Evolutionary conservation across 768 basidiomycete genomes (phyloP), one percentile per base, ranked within the genome.

Genomic region (Saitozyma sp.): DNA sequence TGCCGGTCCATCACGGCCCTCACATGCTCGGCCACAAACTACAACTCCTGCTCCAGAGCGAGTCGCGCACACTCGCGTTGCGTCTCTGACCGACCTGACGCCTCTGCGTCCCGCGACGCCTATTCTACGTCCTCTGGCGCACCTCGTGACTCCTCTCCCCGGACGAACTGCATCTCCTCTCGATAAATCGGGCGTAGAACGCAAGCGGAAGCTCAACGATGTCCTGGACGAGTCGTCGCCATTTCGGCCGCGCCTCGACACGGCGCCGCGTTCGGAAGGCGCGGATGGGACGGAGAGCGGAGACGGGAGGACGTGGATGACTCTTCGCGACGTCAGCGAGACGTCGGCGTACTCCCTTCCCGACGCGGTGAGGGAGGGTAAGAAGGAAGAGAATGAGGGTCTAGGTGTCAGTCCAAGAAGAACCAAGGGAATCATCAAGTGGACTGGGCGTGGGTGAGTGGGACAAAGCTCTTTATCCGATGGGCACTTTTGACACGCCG

Each of bases 361-460:
- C 38, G 38, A 52, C 3, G 38, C 13, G 13, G 17, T 52, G 11
- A 38, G 20, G 51, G 17, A 55, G 51, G 17, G 49, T 13, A 38
- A 38, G 46, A 63, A 67, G 41, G 68, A 71, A 51, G 68, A 71
- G 29, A 29, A 29, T 29, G 70, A 71, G 29, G 73, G 66, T 9
- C 50, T 72, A 8, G 74, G 74, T 6, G 71, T 75, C 11, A 69
- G 67, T 42, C 74, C 68, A 1, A 64, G 70, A 16, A 63, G 59
- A 53, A 61, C 55, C 8, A 66, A 71, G 51, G 56, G 62, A 17
- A 57, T 54, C 29, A 49, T 61, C 20, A 66, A 66, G 48, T 66
- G 66, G 66, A 56, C 55, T n/a, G 64, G 66, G 3, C 62, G 49
- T 53, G 67, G 70, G 73, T 72, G 59, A 60, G 70, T 64, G 7